Conservation (phyloP, 495 filamentous ascomycete species). For the Aspergillus carlsbadensis region DNA sequence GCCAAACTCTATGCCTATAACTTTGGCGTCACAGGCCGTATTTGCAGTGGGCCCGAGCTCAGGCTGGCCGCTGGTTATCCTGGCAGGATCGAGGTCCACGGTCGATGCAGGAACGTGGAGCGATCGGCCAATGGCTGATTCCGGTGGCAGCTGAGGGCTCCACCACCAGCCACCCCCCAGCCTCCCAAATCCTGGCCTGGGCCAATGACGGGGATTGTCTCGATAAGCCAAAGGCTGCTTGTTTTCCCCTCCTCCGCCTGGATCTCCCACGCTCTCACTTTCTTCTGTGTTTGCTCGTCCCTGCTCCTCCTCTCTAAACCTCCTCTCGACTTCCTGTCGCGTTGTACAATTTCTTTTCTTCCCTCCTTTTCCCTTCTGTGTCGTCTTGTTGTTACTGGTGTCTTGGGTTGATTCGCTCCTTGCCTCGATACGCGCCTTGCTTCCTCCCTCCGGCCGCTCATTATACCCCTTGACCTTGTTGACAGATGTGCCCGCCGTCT, state of each 20-base stretch:
- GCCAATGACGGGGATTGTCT: slow-evolving; percentile 6
- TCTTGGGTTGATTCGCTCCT: slow-evolving; percentile 7
- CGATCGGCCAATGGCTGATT: slow-evolving; percentile 14
- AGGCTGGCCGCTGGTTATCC: too few relatives aligned
- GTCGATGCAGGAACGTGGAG: slow-evolving; percentile 15
- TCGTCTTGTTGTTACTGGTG: not conserved
- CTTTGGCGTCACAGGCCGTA: slow-evolving; percentile 6
- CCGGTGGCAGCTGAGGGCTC: not conserved
- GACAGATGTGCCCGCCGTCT: slow-evolving; percentile 5
- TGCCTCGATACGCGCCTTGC: slow-evolving; percentile 1
- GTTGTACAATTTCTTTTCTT: slow-evolving; percentile 10
- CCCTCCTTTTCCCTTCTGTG: not conserved
- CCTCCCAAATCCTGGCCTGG: slow-evolving; percentile 7
- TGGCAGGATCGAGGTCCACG: not conserved
- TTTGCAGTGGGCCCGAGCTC: not conserved
- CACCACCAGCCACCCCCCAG: slow-evolving; percentile 17
- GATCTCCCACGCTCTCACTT: not conserved
- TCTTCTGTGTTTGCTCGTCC: slow-evolving; percentile 13
- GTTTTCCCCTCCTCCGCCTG: slow-evolving; percentile 4
- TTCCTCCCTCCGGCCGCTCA: not conserved
- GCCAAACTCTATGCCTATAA: not conserved
- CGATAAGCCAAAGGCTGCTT: slow-evolving; percentile 2
- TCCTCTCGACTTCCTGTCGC: not conserved
- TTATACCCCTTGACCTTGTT: not conserved
- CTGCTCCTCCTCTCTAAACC: slow-evolving; percentile 3